Evolutionary conservation across 176 grass and related monocot genomes (phyloP).

Genomic region (Oryza brachyantha): DNA sequence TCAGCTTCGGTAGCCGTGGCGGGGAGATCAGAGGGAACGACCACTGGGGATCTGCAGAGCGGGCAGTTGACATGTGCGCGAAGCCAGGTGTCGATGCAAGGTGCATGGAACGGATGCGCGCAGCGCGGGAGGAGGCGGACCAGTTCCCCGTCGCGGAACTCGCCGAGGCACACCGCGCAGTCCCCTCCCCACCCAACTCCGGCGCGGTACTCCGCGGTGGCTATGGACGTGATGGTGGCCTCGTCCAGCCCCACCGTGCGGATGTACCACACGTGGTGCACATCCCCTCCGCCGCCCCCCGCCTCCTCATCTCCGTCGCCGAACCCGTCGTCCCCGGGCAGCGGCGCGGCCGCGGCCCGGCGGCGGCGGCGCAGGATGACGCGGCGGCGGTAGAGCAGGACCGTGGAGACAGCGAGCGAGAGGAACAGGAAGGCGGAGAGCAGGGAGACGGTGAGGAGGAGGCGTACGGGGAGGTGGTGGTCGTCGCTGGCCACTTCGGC

Average conservation of each 20-base stretch:
- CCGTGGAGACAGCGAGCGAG: constrained; percentile 40
- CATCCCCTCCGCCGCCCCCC: constrained; percentile 37
- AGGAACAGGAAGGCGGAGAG: constrained; percentile 55
- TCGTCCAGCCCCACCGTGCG: constrained; percentile 75
- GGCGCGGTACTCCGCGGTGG: constrained; percentile 52
- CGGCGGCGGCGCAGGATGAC: constrained; percentile 19
- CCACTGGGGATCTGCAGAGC: constrained; percentile 57
- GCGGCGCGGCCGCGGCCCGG: neutral
- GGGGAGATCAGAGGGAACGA: constrained; percentile 20
- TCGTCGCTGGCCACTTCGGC: neutral
- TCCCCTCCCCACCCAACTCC: constrained; percentile 31
- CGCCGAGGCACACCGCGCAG: constrained; percentile 83
- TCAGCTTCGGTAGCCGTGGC: neutral
- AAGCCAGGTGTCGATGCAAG: constrained; percentile 90
- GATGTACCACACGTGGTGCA: constrained; percentile 82
- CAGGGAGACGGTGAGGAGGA: constrained; percentile 44
- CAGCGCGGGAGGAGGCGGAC: constrained; percentile 79
- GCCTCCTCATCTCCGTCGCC: constrained; percentile 30
- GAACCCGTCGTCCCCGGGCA: neutral
- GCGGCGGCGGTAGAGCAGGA: constrained; percentile 61
- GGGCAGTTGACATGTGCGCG: constrained; percentile 76
- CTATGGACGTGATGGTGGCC: constrained; percentile 67
- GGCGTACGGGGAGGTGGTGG: constrained; percentile 37
- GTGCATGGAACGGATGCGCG: constrained; percentile 63
- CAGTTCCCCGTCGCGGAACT: constrained; percentile 68